phyloP scores from a whole-genome alignment of 768 basidiomycete species.

The Chalciporus chontae region DNA sequence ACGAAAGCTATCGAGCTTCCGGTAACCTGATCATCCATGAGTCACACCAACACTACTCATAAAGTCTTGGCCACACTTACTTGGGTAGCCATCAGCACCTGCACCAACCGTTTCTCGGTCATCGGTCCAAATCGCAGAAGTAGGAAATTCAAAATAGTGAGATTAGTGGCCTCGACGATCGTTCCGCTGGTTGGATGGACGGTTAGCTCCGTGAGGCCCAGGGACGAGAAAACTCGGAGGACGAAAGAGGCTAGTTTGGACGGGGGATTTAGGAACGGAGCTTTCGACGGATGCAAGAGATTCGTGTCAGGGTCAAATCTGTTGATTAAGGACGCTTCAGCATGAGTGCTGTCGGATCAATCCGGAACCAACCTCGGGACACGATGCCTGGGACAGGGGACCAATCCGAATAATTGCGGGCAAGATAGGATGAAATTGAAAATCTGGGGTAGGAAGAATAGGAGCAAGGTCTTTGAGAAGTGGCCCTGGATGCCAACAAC shows the following conservation, averaged over 20 bases:
- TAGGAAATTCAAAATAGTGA: constrained; percentile 88
- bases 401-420: constrained; percentile 91
- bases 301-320: constrained; percentile 78
- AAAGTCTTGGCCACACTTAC: constrained; percentile 33
- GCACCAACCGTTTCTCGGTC: constrained; percentile 77
- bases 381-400: constrained; percentile 92
- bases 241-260: constrained; percentile 49
- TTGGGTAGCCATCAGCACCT: constrained; percentile 72
- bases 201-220: constrained; percentile 68
- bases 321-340: neutral
- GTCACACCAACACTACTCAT: neutral
- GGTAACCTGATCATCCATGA: constrained; percentile 42
- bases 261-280: constrained; percentile 56
- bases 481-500: constrained; percentile 97
- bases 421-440: constrained; percentile 96
- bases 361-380: constrained; percentile 67
- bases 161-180: constrained; percentile 75
- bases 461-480: constrained; percentile 91
- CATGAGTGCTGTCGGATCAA: neutral
- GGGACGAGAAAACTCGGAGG: constrained; percentile 54
- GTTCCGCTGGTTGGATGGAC: constrained; percentile 48
- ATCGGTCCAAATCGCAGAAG: constrained; percentile 80
- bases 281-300: constrained; percentile 74
- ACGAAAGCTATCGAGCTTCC: constrained; percentile 83
- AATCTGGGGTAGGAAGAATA: constrained; percentile 97